Conservation (phyloP, 2,329 filamentous ascomycete species). For the Aspergillus sp. region DNA sequence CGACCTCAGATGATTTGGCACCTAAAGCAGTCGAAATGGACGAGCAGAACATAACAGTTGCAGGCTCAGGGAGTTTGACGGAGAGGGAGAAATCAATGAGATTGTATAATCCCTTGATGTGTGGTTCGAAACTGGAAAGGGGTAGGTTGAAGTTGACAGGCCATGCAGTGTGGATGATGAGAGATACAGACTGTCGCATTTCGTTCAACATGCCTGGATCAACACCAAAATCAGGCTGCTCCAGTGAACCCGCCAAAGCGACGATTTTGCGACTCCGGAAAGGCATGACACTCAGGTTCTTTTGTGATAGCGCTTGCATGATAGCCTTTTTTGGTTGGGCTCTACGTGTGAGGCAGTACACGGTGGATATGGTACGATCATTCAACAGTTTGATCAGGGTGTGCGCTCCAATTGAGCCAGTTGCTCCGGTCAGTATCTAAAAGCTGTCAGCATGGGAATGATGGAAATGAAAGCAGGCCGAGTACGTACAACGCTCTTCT, state of each 20-base stretch:
- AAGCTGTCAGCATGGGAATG: neutral
- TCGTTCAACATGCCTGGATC: slow-evolving; percentile 26
- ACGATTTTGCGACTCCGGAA: slow-evolving; percentile 31
- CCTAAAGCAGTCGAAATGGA: slow-evolving; percentile 41
- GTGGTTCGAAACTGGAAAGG: slow-evolving; percentile 44
- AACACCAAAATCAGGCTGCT: slow-evolving; percentile 40
- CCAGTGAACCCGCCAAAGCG: slow-evolving; percentile 36
- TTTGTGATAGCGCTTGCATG: slow-evolving; percentile 14
- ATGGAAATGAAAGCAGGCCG: too few species aligned
- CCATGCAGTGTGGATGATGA: slow-evolving; percentile 52
- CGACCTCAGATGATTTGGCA: slow-evolving; percentile 4
- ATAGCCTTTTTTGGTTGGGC: slow-evolving; percentile 16
- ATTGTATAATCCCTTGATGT: slow-evolving; percentile 41
- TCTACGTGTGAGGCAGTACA: slow-evolving; percentile 36
- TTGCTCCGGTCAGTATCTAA: slow-evolving; percentile 39
- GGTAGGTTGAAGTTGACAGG: slow-evolving; percentile 53
- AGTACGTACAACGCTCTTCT: slow-evolving; percentile 18
- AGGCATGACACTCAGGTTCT: slow-evolving; percentile 15
- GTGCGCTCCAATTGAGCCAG: slow-evolving; percentile 41
- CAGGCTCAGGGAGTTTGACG: slow-evolving; percentile 24
- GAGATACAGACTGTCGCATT: slow-evolving; percentile 37
- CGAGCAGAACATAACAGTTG: slow-evolving; percentile 47
- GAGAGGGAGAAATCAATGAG: slow-evolving; percentile 43
- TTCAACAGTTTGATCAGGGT: slow-evolving; percentile 33
- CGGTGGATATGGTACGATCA: slow-evolving; percentile 26